Conservation (phyloP, 148 eudicot genomes). For the Selenicereus undatus region DNA sequence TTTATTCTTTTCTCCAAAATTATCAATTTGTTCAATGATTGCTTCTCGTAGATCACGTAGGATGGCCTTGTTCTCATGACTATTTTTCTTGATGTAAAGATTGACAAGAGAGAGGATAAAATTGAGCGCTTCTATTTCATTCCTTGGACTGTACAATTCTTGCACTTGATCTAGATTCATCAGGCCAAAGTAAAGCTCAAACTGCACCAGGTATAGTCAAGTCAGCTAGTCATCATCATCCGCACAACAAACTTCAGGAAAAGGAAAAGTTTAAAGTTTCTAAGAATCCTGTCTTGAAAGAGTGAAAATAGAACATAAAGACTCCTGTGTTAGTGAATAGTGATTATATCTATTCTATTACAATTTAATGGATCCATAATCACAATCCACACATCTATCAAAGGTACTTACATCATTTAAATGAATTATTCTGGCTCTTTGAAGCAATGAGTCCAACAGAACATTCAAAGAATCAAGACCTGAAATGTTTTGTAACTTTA, state of each 20-base stretch:
- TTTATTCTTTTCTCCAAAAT: conserved; percentile 41
- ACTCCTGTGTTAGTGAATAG: neutral
- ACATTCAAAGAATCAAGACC: conserved; percentile 30
- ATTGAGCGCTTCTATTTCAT: conserved; percentile 81
- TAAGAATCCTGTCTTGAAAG: neutral
- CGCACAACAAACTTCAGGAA: neutral
- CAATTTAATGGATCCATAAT: neutral
- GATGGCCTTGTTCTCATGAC: conserved; percentile 14
- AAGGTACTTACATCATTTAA: conserved; percentile 59
- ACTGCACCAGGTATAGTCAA: conserved; percentile 39
- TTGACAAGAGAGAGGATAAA: conserved; percentile 45
- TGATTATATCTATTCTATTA: neutral
- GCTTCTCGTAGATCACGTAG: conserved; percentile 36
- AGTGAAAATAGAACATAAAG: neutral
- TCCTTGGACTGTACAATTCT: conserved; percentile 52
- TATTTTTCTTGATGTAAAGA: conserved; percentile 28
- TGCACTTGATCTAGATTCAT: conserved; percentile 30
- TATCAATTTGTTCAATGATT: conserved; percentile 34
- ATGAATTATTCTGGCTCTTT: conserved; percentile 57
- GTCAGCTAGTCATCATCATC: conserved; percentile 1
- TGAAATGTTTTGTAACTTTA: conserved; percentile 31
- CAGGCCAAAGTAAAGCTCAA: conserved; percentile 69
- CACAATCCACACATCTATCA: neutral
- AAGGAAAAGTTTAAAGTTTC: neutral
- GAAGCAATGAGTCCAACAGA: conserved; percentile 46